Conservation (phyloP, 805 yeast genomes). For the Candida loeiensis region DNA sequence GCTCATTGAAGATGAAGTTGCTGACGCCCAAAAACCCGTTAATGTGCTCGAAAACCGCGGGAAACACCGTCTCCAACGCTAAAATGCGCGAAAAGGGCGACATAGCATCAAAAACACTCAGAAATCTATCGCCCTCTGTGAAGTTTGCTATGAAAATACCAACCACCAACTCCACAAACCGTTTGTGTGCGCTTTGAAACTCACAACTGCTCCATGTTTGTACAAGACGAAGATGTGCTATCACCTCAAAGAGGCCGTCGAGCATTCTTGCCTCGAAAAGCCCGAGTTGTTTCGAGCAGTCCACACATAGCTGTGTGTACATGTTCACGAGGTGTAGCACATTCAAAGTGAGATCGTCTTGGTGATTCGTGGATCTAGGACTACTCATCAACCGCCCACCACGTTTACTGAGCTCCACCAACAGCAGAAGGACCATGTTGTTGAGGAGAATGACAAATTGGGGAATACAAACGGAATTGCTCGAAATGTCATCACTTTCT, state of each 20-base stretch:
- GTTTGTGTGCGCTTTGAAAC: slow-evolving; percentile 16
- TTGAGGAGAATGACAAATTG: slow-evolving; percentile 5
- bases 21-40: slow-evolving; percentile 31
- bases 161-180: slow-evolving; percentile 31
- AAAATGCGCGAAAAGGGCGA: slow-evolving; percentile 35
- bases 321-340: slow-evolving; percentile 34
- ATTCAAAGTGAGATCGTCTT: slow-evolving; percentile 22
- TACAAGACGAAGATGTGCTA: slow-evolving; percentile 31
- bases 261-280: slow-evolving; percentile 17
- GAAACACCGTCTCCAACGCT: slow-evolving; percentile 33
- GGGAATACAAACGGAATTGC: slow-evolving; percentile 25
- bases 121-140: slow-evolving; percentile 15
- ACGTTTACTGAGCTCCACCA: slow-evolving; percentile 2
- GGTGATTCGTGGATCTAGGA: neutral
- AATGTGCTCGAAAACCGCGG: slow-evolving; percentile 33
- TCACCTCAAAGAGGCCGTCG: slow-evolving; percentile 37
- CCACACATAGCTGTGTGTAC: slow-evolving; percentile 19
- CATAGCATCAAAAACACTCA: slow-evolving; percentile 22
- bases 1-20: slow-evolving; percentile 34
- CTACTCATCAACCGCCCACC: slow-evolving; percentile 4
- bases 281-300: neutral
- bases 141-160: slow-evolving; percentile 33
- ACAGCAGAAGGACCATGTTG: slow-evolving; percentile 5
- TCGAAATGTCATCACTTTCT: slow-evolving; percentile 34
- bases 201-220: slow-evolving; percentile 24